Conservation (phyloP, 2,329 filamentous ascomycete genomes). For the Verticillium zaregamsianum region DNA sequence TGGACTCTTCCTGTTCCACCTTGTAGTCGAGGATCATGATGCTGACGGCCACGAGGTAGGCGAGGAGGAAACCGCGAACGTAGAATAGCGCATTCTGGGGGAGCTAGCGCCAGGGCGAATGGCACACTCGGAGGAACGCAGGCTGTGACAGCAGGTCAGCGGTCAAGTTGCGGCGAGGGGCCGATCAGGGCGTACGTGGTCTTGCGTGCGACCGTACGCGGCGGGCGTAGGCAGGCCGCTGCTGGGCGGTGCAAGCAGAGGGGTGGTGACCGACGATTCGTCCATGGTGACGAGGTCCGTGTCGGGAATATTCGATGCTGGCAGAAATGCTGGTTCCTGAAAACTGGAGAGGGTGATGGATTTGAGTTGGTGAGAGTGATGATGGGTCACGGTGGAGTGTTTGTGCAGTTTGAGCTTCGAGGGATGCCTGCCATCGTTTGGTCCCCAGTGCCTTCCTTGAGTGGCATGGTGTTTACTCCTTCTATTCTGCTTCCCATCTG, state of each 20-base stretch:
- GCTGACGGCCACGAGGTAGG: constrained; percentile 36
- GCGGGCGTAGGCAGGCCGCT: constrained; percentile 11
- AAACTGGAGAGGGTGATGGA: not conserved
- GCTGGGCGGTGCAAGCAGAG: constrained; percentile 11
- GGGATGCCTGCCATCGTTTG: no score
- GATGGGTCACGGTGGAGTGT: no score
- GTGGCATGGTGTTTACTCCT: no score
- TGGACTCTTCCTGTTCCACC: constrained; percentile 32
- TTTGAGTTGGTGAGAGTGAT: no score
- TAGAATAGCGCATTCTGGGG: constrained; percentile 40
- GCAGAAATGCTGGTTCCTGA: not conserved
- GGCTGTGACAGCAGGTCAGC: constrained; percentile 27
- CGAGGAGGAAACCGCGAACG: constrained; percentile 36
- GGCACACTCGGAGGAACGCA: constrained; percentile 45
- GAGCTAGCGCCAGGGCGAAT: constrained; percentile 46
- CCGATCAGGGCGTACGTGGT: constrained; percentile 20
- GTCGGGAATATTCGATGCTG: not conserved
- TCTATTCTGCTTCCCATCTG: no score
- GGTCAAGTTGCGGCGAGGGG: no score
- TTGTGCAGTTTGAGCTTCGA: constrained; percentile 1
- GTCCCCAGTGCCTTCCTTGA: no score
- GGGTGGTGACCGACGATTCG: constrained; percentile 11
- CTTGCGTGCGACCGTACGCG: constrained; percentile 12
- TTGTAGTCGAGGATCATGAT: constrained; percentile 42
- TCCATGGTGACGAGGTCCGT: constrained; percentile 3